These are phyloP conservation scores for Escovopsis sp. DNA, from an alignment of 2,329 filamentous ascomycete species.

Conservation along the genomic window DNA sequence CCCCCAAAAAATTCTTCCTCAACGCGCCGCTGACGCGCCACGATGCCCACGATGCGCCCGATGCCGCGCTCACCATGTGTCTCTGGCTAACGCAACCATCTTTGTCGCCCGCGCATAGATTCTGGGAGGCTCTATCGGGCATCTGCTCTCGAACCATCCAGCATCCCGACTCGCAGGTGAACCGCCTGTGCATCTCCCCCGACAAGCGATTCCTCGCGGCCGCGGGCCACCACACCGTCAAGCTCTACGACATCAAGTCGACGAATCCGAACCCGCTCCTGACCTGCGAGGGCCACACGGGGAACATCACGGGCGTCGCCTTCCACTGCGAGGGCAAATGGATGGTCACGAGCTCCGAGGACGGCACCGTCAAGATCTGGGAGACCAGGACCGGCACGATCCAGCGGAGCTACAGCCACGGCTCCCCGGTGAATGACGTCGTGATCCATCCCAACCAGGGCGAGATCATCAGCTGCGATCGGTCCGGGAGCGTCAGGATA, in stretches of 20 bases:
- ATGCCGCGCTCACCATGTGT: not conserved
- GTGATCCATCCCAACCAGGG: slow-evolving; percentile 99
- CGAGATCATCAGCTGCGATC: slow-evolving; percentile 92
- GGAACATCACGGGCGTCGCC: slow-evolving; percentile 89
- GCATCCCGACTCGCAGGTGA: slow-evolving; percentile 95
- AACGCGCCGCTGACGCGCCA: no score
- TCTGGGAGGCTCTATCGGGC: slow-evolving; percentile 96
- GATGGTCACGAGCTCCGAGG: slow-evolving; percentile 98
- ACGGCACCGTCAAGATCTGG: slow-evolving; percentile 95
- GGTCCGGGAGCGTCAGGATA: slow-evolving; percentile 79
- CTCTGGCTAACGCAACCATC: no score
- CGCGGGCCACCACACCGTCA: slow-evolving; percentile 67
- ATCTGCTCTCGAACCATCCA: slow-evolving; percentile 98
- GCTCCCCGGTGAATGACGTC: slow-evolving; percentile 83
- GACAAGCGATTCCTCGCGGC: slow-evolving; percentile 93
- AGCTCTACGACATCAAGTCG: slow-evolving; percentile 96
- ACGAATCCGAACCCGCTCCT: slow-evolving; percentile 91
- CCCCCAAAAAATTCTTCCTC: no score
- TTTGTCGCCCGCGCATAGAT: slow-evolving; percentile 35
- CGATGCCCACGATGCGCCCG: no score
- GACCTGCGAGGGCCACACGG: slow-evolving; percentile 89
- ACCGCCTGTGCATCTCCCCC: slow-evolving; percentile 93
- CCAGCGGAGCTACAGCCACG: slow-evolving; percentile 87
- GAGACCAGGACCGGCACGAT: slow-evolving; percentile 75
- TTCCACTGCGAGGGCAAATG: slow-evolving; percentile 99